These are phyloP conservation scores for Staphylotrichum tortipilum DNA, from an alignment of 495 filamentous ascomycete genomes.

Conservation along the genomic window DNA sequence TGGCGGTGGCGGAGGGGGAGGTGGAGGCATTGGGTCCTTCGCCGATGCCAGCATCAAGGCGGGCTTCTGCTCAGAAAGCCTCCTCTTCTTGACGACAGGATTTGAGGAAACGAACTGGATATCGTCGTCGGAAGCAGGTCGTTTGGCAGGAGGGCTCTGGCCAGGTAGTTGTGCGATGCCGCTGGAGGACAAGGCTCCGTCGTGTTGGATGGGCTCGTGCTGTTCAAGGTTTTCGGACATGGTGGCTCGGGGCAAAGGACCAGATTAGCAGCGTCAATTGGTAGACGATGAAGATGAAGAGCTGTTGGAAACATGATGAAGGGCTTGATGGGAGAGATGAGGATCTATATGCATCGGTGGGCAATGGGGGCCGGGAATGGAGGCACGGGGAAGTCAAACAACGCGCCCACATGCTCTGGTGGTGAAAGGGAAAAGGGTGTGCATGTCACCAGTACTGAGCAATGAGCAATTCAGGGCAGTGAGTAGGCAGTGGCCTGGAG, in stretches of 20 bases:
- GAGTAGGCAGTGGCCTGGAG: too few relatives aligned
- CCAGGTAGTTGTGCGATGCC: neutral
- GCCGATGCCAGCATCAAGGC: neutral
- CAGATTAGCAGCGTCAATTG: too few relatives aligned
- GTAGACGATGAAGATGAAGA: too few relatives aligned
- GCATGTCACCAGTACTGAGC: too few relatives aligned
- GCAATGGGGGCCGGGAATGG: too few relatives aligned
- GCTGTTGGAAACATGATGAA: too few relatives aligned
- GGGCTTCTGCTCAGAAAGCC: conserved; percentile 5
- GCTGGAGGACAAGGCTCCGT: neutral
- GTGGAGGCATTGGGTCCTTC: conserved; percentile 10
- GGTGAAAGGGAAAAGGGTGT: too few relatives aligned
- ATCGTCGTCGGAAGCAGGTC: conserved; percentile 31
- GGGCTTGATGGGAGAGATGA: neutral
- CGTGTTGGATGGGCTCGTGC: neutral
- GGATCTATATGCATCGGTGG: too few relatives aligned
- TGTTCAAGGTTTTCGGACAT: neutral
- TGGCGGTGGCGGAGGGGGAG: neutral
- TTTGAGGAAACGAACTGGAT: conserved; percentile 37
- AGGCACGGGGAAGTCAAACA: too few relatives aligned
- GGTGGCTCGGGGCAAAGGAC: neutral
- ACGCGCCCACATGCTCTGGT: too few relatives aligned
- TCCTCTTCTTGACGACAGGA: conserved; percentile 35
- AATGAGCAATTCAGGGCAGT: too few relatives aligned
- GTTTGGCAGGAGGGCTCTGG: neutral